Conservation (phyloP, 2,329 filamentous ascomycete species). For the Colletotrichum scovillei region DNA sequence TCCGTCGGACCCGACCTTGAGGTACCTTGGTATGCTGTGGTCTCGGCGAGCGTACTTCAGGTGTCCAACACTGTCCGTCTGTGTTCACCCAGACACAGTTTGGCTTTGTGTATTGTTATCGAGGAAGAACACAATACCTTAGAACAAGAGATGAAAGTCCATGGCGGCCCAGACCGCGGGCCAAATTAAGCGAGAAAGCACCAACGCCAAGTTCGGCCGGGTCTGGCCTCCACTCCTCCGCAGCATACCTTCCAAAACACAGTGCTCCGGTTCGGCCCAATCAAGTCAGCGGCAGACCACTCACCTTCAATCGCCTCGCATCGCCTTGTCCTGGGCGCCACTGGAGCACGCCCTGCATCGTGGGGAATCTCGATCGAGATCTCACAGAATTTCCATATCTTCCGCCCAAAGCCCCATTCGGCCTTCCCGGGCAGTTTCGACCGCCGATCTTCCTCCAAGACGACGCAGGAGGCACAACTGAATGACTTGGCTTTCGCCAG, state of each 20-base stretch:
- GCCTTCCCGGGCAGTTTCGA: background rate
- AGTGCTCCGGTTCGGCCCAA: background rate
- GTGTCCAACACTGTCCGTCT: background rate
- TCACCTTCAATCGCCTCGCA: conserved; percentile 14
- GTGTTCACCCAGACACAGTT: background rate
- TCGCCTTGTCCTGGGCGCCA: conserved; percentile 18
- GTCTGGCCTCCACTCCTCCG: conserved; percentile 1
- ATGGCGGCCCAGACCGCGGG: conserved; percentile 13
- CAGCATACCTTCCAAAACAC: background rate
- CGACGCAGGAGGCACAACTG: background rate
- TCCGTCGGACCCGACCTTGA: background rate
- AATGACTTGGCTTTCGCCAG: background rate
- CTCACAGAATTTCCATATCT: conserved; percentile 16
- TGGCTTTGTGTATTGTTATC: background rate
- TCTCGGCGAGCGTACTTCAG: background rate
- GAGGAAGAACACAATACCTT: background rate
- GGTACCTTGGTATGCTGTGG: background rate
- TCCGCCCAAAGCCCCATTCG: conserved; percentile 1
- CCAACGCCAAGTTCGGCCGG: background rate
- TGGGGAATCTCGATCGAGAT: conserved; percentile 31
- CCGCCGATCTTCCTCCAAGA: background rate
- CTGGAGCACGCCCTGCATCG: conserved; percentile 23
- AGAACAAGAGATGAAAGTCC: background rate
- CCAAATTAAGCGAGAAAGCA: conserved; percentile 5
- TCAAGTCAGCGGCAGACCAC: background rate